Conservation (phyloP, 768 basidiomycete species). For the Myochromella boudieri region DNA sequence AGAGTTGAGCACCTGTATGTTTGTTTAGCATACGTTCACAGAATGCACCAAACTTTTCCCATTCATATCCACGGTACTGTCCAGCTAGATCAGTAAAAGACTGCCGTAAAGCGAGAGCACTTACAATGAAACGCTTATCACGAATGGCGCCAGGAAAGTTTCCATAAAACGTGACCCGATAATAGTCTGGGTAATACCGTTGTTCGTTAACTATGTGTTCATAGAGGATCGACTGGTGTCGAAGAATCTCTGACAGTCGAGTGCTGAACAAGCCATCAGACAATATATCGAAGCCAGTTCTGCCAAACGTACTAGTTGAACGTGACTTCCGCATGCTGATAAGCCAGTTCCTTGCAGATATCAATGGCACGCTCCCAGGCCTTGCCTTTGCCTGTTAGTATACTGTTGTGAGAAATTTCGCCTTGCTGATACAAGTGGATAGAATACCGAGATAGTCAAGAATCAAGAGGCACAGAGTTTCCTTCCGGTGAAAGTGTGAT, state of each 20-base stretch:
- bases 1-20: conserved; percentile 79
- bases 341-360: conserved; percentile 88
- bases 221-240: conserved; percentile 83
- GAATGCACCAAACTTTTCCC: conserved; percentile 90
- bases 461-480: conserved; percentile 86
- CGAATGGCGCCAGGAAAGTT: conserved; percentile 84
- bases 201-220: conserved; percentile 84
- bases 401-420: neutral
- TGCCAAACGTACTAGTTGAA: conserved; percentile 76
- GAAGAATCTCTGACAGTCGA: conserved; percentile 81
- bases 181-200: conserved; percentile 90
- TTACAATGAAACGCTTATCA: conserved; percentile 88
- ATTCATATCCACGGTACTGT: conserved; percentile 91
- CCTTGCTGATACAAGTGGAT: conserved; percentile 5
- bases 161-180: conserved; percentile 91
- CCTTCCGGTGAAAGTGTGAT: conserved; percentile 91
- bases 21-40: conserved; percentile 92
- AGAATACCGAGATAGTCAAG: conserved; percentile 87
- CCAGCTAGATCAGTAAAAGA: conserved; percentile 6
- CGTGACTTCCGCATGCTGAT: conserved; percentile 85
- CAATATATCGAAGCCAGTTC: neutral
- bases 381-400: conserved; percentile 78
- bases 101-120: conserved; percentile 26
- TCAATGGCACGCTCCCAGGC: conserved; percentile 97
- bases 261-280: conserved; percentile 40